These are phyloP conservation scores for Penicillium ucsense DNA, from an alignment of 495 filamentous ascomycete genomes.

Conservation along the genomic window DNA sequence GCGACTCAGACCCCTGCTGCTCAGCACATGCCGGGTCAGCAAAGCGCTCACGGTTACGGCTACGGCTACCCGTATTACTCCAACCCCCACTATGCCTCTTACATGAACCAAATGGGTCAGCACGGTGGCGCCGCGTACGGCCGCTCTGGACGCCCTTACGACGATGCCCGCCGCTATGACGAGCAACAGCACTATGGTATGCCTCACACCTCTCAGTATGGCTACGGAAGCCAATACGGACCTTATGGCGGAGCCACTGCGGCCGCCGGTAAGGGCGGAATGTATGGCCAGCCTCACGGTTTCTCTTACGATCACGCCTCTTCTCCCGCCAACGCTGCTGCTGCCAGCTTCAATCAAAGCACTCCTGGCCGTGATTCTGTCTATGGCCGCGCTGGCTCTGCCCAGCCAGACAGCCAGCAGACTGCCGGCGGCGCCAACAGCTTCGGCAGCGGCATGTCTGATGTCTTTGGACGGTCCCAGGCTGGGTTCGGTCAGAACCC, in stretches of 20 bases:
- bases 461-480: slow-evolving; percentile 64
- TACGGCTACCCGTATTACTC: slow-evolving; percentile 73
- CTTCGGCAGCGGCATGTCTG: slow-evolving; percentile 62
- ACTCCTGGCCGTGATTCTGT: slow-evolving; percentile 62
- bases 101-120: slow-evolving; percentile 60
- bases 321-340: slow-evolving; percentile 55
- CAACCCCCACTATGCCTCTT: slow-evolving; percentile 69
- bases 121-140: slow-evolving; percentile 34
- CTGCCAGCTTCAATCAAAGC: slow-evolving; percentile 57
- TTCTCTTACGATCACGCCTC: slow-evolving; percentile 77
- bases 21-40: slow-evolving; percentile 55
- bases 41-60: slow-evolving; percentile 47
- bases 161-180: slow-evolving; percentile 46
- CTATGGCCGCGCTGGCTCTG: slow-evolving; percentile 67
- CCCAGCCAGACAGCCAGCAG: slow-evolving; percentile 61
- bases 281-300: slow-evolving; percentile 71
- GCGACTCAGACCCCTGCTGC: slow-evolving; percentile 54
- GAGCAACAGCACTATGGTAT: slow-evolving; percentile 36
- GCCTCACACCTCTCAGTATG: slow-evolving; percentile 49
- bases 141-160: slow-evolving; percentile 45
- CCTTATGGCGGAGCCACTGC: slow-evolving; percentile 45
- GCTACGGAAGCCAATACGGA: slow-evolving; percentile 61
- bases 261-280: slow-evolving; percentile 47
- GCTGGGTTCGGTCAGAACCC: slow-evolving; percentile 61
- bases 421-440: slow-evolving; percentile 47